Conservation (phyloP, 345 rosid genomes). For the Garcia nutans region DNA sequence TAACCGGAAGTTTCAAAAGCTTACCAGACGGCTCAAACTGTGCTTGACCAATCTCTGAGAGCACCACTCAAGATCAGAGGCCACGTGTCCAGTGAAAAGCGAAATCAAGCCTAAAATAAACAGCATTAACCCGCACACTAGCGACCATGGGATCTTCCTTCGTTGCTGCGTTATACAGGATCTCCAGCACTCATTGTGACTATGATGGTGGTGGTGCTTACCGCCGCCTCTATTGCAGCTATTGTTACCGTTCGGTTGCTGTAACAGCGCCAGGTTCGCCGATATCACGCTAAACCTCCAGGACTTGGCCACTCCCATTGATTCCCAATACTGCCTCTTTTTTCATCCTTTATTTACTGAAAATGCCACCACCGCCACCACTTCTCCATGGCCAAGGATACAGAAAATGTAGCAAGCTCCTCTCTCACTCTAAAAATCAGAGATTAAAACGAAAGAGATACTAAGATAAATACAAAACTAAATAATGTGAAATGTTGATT, state of each 20-base stretch:
- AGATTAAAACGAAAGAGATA: neutral
- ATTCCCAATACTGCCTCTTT: conserved; percentile 20
- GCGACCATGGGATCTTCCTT: conserved; percentile 37
- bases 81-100: conserved; percentile 90
- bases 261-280: conserved; percentile 59
- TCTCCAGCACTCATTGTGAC: conserved; percentile 34
- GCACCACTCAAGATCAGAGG: conserved; percentile 94
- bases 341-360: conserved; percentile 35
- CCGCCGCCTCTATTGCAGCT: conserved; percentile 21
- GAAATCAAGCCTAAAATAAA: conserved; percentile 86
- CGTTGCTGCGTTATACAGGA: conserved; percentile 33
- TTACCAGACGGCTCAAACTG: conserved; percentile 54
- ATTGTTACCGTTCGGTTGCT: conserved; percentile 46
- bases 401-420: neutral
- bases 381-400: neutral
- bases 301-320: conserved; percentile 54
- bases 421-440: neutral
- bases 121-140: conserved; percentile 81
- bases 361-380: conserved; percentile 8
- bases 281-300: conserved; percentile 52
- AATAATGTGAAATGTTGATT: neutral
- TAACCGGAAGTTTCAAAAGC: neutral
- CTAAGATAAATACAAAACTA: neutral
- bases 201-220: conserved; percentile 3
- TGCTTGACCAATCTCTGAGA: conserved; percentile 71